A percentile compares a stretch with the other conserved stretches of the same genome.
Conservation (phyloP, 2,329 filamentous ascomycete species). For the Trichoderma harzianum region DNA sequence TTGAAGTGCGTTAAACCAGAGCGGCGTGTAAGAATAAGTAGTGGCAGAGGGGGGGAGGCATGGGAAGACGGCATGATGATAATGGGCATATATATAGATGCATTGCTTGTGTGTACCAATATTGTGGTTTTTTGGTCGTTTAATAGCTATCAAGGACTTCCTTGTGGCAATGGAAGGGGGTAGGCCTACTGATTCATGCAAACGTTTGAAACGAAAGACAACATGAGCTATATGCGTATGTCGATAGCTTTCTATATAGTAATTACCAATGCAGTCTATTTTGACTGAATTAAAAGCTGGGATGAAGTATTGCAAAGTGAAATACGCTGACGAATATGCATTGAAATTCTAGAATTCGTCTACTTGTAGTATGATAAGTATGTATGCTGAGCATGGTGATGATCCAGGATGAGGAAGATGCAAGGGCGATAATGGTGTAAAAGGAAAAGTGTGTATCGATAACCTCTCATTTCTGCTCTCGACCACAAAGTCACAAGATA, state of each 20-base stretch:
- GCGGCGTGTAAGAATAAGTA: not conserved
- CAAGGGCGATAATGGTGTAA: not conserved
- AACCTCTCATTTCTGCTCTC: not conserved
- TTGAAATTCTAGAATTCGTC: not conserved
- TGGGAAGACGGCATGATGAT: not conserved
- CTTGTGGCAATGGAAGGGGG: not conserved
- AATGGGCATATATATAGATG: not conserved
- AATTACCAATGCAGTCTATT: not conserved
- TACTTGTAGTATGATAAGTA: not conserved
- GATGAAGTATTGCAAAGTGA: not conserved
- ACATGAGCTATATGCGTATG: not conserved
- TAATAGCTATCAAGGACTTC: not conserved
- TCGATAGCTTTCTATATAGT: not conserved
- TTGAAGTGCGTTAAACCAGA: conserved; percentile 19
- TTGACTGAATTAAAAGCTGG: not conserved
- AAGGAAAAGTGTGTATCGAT: not conserved
- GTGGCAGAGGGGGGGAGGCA: not conserved
- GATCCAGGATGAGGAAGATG: not conserved
- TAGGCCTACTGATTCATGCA: not conserved
- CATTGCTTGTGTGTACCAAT: not conserved
- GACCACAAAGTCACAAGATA: not conserved
- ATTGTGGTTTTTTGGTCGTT: not conserved
- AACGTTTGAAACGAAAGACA: not conserved
- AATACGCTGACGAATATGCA: rapidly evolving
- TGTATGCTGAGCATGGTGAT: not conserved